Evolutionary conservation across 2,329 filamentous ascomycete genomes (phyloP).

Genomic region (Cladosporium velox): DNA sequence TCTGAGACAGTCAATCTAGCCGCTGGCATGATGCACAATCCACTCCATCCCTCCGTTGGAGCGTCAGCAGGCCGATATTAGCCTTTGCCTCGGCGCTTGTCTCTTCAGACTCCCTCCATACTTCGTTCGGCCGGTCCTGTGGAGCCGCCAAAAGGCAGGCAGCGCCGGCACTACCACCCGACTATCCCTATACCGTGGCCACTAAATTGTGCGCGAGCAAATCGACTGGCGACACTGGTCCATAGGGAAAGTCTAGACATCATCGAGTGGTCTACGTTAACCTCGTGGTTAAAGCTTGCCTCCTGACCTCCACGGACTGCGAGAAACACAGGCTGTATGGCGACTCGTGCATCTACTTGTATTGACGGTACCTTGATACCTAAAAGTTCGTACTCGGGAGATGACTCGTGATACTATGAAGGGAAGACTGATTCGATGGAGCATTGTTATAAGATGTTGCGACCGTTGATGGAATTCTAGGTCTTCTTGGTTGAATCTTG

Average conservation of each 20-base stretch:
- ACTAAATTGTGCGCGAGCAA: not conserved
- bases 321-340: not conserved
- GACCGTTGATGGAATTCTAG: not conserved
- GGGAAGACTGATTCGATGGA: not conserved
- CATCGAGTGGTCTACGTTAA: not conserved
- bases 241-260: not conserved
- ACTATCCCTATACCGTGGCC: not conserved
- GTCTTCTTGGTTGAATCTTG: not conserved
- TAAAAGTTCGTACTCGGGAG: not conserved
- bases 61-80: not conserved
- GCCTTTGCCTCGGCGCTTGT: not conserved
- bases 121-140: not conserved
- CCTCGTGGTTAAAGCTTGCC: not conserved
- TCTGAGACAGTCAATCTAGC: not conserved
- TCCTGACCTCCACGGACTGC: not conserved
- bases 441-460: not conserved
- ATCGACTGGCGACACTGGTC: not conserved
- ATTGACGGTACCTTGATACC: not conserved
- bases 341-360: not conserved
- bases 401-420: not conserved
- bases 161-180: not conserved
- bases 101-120: not conserved
- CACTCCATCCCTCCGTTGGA: not conserved
- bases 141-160: not conserved
- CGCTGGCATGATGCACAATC: not conserved